phyloP scores from a whole-genome alignment of 768 basidiomycete genomes.

The Lactarius deliciosus region DNA sequence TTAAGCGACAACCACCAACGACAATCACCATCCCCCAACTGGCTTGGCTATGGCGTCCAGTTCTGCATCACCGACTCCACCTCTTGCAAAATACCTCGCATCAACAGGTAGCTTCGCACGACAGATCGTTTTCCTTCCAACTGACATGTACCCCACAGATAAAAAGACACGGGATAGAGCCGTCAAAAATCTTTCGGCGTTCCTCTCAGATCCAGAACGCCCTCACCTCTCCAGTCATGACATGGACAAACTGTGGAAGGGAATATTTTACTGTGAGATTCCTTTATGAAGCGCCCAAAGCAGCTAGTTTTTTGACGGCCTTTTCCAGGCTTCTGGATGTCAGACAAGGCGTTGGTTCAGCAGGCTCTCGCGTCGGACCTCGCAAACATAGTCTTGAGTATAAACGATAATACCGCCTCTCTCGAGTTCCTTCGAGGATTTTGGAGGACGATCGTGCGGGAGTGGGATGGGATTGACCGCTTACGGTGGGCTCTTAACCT shows the following conservation, averaged over 20 bases:
- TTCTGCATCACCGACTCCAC: conserved; percentile 45
- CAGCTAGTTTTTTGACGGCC: conserved; percentile 14
- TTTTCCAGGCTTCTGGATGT: conserved; percentile 94
- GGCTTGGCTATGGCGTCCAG: conserved; percentile 37
- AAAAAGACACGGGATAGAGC: conserved; percentile 93
- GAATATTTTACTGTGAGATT: conserved; percentile 87
- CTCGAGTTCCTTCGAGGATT: conserved; percentile 83
- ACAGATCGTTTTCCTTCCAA: conserved; percentile 13
- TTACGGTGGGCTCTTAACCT: conserved; percentile 58
- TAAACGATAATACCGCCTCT: conserved; percentile 55
- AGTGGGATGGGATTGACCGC: conserved; percentile 93
- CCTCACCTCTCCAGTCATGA: conserved; percentile 67
- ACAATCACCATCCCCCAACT: conserved; percentile 17
- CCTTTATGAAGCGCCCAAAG: neutral
- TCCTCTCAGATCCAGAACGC: conserved; percentile 66
- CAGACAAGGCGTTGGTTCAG: conserved; percentile 95
- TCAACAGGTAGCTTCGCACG: conserved; percentile 60
- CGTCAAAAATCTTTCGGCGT: conserved; percentile 70
- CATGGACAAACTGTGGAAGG: conserved; percentile 95
- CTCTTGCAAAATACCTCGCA: conserved; percentile 88
- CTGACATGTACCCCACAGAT: conserved; percentile 48
- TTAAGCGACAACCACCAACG: neutral
- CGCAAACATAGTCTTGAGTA: conserved; percentile 75
- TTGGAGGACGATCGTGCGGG: conserved; percentile 86
- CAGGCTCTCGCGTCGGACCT: conserved; percentile 86